Evolutionary conservation across 441 rosid genomes (phyloP), one percentile per base, ranked within the genome.

Genomic region (Melastoma candidum): DNA sequence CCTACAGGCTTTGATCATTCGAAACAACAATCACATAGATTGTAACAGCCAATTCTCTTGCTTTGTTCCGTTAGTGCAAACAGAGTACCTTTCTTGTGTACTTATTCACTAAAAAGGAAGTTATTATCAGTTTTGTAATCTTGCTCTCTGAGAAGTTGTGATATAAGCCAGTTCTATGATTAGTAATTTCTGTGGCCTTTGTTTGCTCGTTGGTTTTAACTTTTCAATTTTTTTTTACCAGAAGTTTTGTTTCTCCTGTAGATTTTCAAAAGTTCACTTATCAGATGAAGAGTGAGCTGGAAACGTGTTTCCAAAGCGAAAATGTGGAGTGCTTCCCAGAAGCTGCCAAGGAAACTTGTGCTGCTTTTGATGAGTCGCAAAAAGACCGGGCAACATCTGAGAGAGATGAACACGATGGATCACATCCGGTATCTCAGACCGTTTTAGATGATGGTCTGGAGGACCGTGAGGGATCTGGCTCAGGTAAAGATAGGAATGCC

Each of bases 231-330:
- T 44, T n/a, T n/a, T 3, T 52, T n/a, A 69, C 41, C 94, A 94
- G 99, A 71, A 97, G 90, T 67, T 94, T 85, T 74, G 92, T 94
- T 74, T 78, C 90, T 10, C 85, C 95, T 4, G 71, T 67, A 57
- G 95, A 94, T 80, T 83, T 90, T 46, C 94, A 85, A 73, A 78
- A 77, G 48, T 94, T 94, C 66, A 90, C 82, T 63, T 71, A 70
- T 71, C 95, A 94, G 66, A 67, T 84, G 26, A 90, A 85, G 86
- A 74, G 52, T 70, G 87, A 85, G 66, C 68, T 94, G 71, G 66
- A 67, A 11, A 81, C 77, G 61, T 74, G 82, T 62, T 80, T 85
- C 71, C 84, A 82, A 65, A 78, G 81, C 63, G 87, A 85, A 78
- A 71, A 83, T 46, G 76, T 65, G 48, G 87, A 79, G 74, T 63